Evolutionary conservation across 2,329 filamentous ascomycete genomes (phyloP), one percentile per base, ranked within the genome.

Genomic region (Ilyonectria mors-panacis): DNA sequence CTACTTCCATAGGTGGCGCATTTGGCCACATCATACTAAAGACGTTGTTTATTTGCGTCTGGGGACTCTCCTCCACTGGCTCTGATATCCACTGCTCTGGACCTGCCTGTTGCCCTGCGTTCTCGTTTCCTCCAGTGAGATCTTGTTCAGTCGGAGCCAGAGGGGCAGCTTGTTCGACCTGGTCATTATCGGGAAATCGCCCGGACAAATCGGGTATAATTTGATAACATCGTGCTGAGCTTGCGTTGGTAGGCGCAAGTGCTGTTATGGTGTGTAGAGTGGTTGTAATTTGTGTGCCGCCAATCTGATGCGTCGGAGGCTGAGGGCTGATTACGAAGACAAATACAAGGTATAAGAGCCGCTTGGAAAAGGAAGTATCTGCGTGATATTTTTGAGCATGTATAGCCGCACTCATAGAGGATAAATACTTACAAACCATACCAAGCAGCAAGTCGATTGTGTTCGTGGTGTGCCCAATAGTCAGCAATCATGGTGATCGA

Each of bases 361-460:
- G 84, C 84, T 63, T 86, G 85, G 60, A 86, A 86, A 6, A 86
- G 77, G 63, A 86, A 86, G 69, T 85, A 86, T 44, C 84, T 81
- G 23, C 1, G 30, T 6, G 15, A 26, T 15, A 21, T n/a, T 19
- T 9, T 10, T 6, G 8, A 10, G 15, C 2, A 6, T 28, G 7
- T 26, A 28, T 8, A 10, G 4, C 6, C 4, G 26, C 5, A 48
- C 13, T 19, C 23, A 8, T 3, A 6, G 3, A 13, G 3, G 17
- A 7, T 8, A 39, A 15, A 1, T 30, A 72, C 74, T 68, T 72
- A 81, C 77, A 81, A 50, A 8, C 71, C 78, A 66, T 85, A 85
- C 83, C 84, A 85, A 8, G 83, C 81, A 8, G 77, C 77, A 61
- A 85, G 75, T 6, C 81, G 77, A 3, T 78, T 83, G 30, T 81